These are phyloP conservation scores for Roridomyces roridus DNA, from an alignment of 768 basidiomycete species.

Conservation along the genomic window DNA sequence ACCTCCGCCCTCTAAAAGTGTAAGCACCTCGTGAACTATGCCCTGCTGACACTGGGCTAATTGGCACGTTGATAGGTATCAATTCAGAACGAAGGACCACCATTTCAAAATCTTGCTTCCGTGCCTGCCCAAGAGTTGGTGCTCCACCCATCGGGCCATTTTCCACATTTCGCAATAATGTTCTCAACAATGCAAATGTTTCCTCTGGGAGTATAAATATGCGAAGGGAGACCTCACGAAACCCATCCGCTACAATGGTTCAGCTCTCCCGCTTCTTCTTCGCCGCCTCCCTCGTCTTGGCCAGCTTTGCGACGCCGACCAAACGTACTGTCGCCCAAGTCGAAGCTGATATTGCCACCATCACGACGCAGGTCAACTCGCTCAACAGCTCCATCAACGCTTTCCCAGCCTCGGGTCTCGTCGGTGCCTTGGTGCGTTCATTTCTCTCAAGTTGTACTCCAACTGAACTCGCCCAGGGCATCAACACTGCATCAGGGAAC, in stretches of 20 bases:
- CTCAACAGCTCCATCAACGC: slow-evolving; percentile 36
- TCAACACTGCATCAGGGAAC: slow-evolving; percentile 28
- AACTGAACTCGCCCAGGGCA: slow-evolving; percentile 19
- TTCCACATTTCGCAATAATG: too few species aligned
- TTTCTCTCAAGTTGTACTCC: neutral
- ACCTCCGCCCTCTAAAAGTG: too few species aligned
- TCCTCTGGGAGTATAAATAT: neutral
- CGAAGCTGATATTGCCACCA: slow-evolving; percentile 32
- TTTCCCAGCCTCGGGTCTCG: slow-evolving; percentile 32
- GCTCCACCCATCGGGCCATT: too few species aligned
- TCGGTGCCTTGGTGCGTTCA: slow-evolving; percentile 31
- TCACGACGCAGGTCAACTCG: slow-evolving; percentile 31
- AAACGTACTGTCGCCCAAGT: slow-evolving; percentile 34
- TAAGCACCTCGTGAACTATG: too few species aligned
- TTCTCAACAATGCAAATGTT: neutral
- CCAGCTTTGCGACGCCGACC: slow-evolving; percentile 23
- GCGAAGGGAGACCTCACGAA: too few species aligned
- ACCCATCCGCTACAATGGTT: neutral
- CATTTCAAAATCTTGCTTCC: too few species aligned
- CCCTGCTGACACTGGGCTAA: too few species aligned
- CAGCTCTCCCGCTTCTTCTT: slow-evolving; percentile 20
- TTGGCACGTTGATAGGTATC: too few species aligned
- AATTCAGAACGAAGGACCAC: too few species aligned
- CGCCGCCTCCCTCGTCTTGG: slow-evolving; percentile 30
- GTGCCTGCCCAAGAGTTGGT: too few species aligned